These are phyloP conservation scores for Termitomyces sp. DNA, from an alignment of 768 basidiomycete genomes.

Conservation along the genomic window DNA sequence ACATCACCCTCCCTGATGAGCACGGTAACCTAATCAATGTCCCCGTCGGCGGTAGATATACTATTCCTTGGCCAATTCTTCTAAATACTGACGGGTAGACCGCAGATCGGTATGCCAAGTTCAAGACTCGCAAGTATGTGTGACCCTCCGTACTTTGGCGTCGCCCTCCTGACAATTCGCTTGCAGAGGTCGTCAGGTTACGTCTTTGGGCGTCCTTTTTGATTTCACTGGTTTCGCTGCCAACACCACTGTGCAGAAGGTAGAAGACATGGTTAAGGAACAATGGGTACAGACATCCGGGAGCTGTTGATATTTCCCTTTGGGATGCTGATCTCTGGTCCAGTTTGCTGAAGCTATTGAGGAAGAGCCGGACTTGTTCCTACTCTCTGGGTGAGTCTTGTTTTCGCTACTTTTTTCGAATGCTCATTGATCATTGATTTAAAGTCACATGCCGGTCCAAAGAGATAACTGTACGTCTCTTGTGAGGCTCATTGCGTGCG, in stretches of 20 bases:
- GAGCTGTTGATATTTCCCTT: no score
- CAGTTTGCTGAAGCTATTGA: constrained; percentile 76
- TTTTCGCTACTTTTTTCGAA: not conserved
- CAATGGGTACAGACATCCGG: constrained; percentile 49
- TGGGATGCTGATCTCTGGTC: not conserved
- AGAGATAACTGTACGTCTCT: constrained; percentile 52
- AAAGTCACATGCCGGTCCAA: constrained; percentile 79
- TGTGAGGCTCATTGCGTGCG: not conserved
- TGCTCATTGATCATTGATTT: not conserved
- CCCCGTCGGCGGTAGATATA: constrained; percentile 32
- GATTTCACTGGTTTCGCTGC: constrained; percentile 68
- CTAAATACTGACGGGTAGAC: not conserved
- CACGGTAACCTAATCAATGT: constrained; percentile 25
- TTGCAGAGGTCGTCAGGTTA: constrained; percentile 60
- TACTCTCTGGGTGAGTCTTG: constrained; percentile 54
- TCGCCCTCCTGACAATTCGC: not conserved
- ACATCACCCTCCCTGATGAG: constrained; percentile 64
- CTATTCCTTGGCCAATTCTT: not conserved
- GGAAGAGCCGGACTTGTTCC: constrained; percentile 80
- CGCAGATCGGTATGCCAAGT: constrained; percentile 63
- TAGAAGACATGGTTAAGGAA: constrained; percentile 75
- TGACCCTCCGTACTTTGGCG: not conserved
- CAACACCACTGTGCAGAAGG: constrained; percentile 73
- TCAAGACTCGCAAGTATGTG: constrained; percentile 65
- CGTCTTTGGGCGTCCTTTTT: constrained; percentile 75